Percentiles rank a stretch among this genome's conserved stretches.
Conservation (phyloP, 345 rosid species). For the Raphanus raphanistrum region DNA sequence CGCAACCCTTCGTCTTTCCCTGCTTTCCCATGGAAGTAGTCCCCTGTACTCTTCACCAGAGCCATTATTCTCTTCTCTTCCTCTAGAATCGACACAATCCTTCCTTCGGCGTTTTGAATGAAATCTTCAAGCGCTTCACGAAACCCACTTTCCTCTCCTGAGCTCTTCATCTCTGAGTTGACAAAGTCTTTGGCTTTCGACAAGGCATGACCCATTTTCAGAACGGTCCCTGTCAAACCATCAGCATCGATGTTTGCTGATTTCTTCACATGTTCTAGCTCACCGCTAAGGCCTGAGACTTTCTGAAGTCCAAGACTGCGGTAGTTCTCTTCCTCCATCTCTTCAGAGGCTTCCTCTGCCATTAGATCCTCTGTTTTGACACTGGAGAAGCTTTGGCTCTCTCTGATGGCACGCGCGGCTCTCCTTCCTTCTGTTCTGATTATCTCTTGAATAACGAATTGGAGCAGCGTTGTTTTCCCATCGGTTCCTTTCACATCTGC, state of each 20-base stretch:
- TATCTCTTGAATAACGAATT: conserved; percentile 95
- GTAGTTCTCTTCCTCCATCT: conserved; percentile 69
- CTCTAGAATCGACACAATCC: conserved; percentile 55
- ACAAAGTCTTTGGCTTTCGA: conserved; percentile 62
- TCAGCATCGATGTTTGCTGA: conserved; percentile 86
- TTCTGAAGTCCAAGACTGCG: conserved; percentile 79
- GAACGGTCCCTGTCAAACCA: conserved; percentile 66
- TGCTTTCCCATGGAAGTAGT: conserved; percentile 95
- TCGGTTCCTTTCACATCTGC: conserved; percentile 93
- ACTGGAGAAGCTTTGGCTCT: conserved; percentile 67
- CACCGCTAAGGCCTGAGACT: conserved; percentile 70
- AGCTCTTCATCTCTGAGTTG: conserved; percentile 66
- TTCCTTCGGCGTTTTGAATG: conserved; percentile 72
- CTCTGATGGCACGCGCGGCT: conserved; percentile 75
- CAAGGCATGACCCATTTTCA: conserved; percentile 63
- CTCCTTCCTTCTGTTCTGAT: conserved; percentile 84
- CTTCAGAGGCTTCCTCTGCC: conserved; percentile 55
- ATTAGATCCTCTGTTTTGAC: conserved; percentile 74
- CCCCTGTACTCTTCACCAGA: conserved; percentile 87
- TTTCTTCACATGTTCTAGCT: conserved; percentile 87
- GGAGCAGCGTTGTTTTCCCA: conserved; percentile 96
- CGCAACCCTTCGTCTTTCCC: conserved; percentile 91
- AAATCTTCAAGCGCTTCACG: conserved; percentile 68
- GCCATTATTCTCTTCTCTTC: conserved; percentile 91
- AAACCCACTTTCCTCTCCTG: conserved; percentile 74